Base-by-base conservation (phyloP, 179 eudicot species). In the Sideroxylon spinosum region DNA sequence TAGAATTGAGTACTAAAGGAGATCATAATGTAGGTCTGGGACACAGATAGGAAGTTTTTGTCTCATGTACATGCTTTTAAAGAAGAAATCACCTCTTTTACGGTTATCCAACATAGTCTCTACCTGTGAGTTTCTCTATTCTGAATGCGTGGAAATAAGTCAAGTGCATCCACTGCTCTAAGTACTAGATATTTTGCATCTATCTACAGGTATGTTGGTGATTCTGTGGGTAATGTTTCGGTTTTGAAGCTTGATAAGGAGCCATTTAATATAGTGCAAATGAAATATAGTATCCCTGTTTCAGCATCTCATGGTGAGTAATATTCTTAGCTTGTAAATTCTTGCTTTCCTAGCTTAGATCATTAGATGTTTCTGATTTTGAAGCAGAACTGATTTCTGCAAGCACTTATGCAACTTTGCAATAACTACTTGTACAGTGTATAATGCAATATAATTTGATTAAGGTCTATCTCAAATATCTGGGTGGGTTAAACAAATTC, bases 271-370 rank as follows among this genome's bases (percentile, higher is more conserved):
- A 71, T 92, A 46, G 90, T 80, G 75, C 83, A 81, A 66, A 92
- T 94, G 99, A 86, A 82, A 50, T 96, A 96, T 79, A 82, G 78
- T n/a, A 96, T 96, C 74, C 99, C 99, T 26, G 77, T 86, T 86
- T 82, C 90, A 44, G 92, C 86, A 83, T 86, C 93, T 82, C 97
- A 84, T 78, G 97, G 97, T 94, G 83, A 82, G 96, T 76, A 29
- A 28, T 17, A 20, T 19, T 73, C 20, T 3, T 6, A 67, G 48
- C 75, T 65, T 48, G 8, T 17, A 65, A 46, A 26, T 65, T 76
- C 4, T 28, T 52, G 3, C 28, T 50, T 7, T 37, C 60, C 64
- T 48, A 61, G 56, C 19, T 37, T 16, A 20, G 8, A 44, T 14
- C 9, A 61, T 46, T 44, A 9, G 22, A 16, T 60, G 37, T 9